Conservation (phyloP, 169 alveolate genomes). For the Cytauxzoon felis region DNA sequence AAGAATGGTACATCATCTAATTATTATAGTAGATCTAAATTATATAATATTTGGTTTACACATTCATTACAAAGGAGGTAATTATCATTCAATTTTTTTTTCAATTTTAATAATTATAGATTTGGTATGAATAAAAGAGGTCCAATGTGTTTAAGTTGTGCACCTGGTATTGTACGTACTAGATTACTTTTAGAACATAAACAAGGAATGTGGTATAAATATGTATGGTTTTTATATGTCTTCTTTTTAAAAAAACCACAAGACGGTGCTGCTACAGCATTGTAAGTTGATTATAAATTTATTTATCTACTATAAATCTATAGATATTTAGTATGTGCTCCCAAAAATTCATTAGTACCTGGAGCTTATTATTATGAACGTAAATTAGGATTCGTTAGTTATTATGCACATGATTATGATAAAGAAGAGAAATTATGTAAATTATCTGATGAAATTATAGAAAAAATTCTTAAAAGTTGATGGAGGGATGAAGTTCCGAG, state of each 20-base stretch:
- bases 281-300: conserved; percentile 17
- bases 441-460: conserved; percentile 23
- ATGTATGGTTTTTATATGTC: neutral
- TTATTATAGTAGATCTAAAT: conserved; percentile 50
- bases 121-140: neutral
- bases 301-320: neutral
- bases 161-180: conserved; percentile 53
- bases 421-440: conserved; percentile 37
- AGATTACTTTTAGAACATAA: conserved; percentile 1
- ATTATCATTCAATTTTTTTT: neutral
- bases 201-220: neutral
- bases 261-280: conserved; percentile 50
- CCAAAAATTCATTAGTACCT: conserved; percentile 19
- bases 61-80: conserved; percentile 55
- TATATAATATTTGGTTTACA: conserved; percentile 47
- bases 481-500: no score
- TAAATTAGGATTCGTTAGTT: conserved; percentile 40
- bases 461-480: no score
- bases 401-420: conserved; percentile 40
- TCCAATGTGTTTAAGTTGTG: conserved; percentile 23
- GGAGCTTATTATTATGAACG: conserved; percentile 53
- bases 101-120: conserved; percentile 2
- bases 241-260: conserved; percentile 20
- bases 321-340: conserved; percentile 46
- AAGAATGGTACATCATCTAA: neutral